Conservation (phyloP, 179 eudicot species). For the Patellifolia procumbens region DNA sequence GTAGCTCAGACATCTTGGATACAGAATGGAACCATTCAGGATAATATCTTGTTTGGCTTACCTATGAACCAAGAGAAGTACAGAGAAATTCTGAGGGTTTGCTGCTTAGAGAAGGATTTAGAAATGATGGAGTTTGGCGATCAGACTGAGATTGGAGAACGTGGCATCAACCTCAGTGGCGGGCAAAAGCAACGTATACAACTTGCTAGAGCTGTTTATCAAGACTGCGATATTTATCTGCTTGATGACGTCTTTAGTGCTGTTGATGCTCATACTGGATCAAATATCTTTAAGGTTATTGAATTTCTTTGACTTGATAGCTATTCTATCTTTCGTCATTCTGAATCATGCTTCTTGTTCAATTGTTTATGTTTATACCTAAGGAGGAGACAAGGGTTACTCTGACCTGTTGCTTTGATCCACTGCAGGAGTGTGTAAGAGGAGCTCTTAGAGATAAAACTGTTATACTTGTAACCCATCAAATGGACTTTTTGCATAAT, state of each 20-base stretch:
- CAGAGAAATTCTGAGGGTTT: conserved; percentile 63
- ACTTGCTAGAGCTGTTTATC: conserved; percentile 95
- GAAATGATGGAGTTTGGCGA: conserved; percentile 98
- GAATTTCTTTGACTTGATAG: not conserved
- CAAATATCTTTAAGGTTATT: conserved; percentile 85
- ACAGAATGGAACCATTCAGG: conserved; percentile 87
- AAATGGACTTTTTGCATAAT: conserved; percentile 94
- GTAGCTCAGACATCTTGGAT: conserved; percentile 99
- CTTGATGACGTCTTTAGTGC: conserved; percentile 97
- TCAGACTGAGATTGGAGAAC: conserved; percentile 98
- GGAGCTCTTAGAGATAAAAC: conserved; percentile 84
- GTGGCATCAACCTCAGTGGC: conserved; percentile 95
- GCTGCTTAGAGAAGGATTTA: conserved; percentile 81
- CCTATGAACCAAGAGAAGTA: conserved; percentile 75
- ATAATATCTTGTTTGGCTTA: conserved; percentile 79
- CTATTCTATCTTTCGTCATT: no score
- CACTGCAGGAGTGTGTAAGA: conserved; percentile 80
- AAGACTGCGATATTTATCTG: conserved; percentile 84
- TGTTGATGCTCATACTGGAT: conserved; percentile 98
- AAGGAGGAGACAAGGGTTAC: not conserved
- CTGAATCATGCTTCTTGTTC: not conserved
- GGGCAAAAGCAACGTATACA: conserved; percentile 97
- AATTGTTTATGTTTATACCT: not conserved
- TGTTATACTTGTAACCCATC: conserved; percentile 89
- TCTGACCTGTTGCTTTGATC: conserved; percentile 9